Conservation (phyloP, 2,329 filamentous ascomycete species). For the Ophiosphaerella herpotricha region DNA sequence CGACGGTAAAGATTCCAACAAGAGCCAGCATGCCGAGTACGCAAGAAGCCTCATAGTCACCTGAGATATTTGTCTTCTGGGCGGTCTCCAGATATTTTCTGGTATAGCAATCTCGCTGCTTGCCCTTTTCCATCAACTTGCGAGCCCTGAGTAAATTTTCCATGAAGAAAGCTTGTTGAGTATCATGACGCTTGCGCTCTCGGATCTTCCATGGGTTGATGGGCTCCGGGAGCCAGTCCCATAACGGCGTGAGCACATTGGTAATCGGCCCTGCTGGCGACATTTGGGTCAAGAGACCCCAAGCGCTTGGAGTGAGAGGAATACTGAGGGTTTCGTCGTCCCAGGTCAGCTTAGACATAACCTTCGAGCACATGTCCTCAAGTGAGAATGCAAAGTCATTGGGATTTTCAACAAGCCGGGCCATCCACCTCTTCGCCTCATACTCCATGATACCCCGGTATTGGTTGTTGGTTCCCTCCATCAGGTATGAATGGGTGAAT, state of each 20-base stretch:
- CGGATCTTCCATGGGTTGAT: slow-evolving; percentile 61
- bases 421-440: slow-evolving; percentile 60
- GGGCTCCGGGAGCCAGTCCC: slow-evolving; percentile 54
- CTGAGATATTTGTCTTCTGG: slow-evolving; percentile 48
- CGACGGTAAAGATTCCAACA: slow-evolving; percentile 47
- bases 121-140: slow-evolving; percentile 37
- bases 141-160: slow-evolving; percentile 48
- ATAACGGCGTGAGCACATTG: slow-evolving; percentile 61
- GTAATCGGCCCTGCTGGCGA: slow-evolving; percentile 62
- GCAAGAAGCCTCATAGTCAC: slow-evolving; percentile 46
- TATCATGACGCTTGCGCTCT: slow-evolving; percentile 58
- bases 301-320: slow-evolving; percentile 57
- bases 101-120: slow-evolving; percentile 40
- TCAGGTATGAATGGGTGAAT: slow-evolving; percentile 59
- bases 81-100: slow-evolving; percentile 40
- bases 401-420: slow-evolving; percentile 54
- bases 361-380: slow-evolving; percentile 63
- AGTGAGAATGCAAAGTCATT: slow-evolving; percentile 57
- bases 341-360: slow-evolving; percentile 61
- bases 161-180: slow-evolving; percentile 60
- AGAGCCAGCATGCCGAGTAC: slow-evolving; percentile 47
- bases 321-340: slow-evolving; percentile 56
- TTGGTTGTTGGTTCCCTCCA: slow-evolving; percentile 50
- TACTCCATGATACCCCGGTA: slow-evolving; percentile 57
- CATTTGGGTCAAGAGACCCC: slow-evolving; percentile 63